These are phyloP conservation scores for Aspergillus nomiae DNA, from an alignment of 2,329 filamentous ascomycete genomes.

Conservation along the genomic window DNA sequence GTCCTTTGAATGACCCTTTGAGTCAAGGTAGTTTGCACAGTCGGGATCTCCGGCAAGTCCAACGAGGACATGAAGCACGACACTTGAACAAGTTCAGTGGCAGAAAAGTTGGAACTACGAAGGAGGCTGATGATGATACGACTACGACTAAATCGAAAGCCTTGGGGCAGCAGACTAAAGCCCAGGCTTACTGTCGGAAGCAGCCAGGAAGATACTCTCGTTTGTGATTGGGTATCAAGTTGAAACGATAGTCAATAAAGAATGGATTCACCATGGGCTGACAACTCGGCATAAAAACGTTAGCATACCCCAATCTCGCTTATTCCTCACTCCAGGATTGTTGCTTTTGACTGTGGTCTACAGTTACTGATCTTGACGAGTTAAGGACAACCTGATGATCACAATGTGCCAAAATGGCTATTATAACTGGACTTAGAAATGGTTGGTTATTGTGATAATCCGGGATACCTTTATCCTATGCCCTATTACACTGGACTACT, in stretches of 20 bases:
- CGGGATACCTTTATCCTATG: not conserved
- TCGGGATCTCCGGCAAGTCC: not conserved
- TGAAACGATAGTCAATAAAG: not conserved
- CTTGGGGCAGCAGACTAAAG: not conserved
- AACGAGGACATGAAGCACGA: not conserved
- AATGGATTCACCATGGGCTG: not conserved
- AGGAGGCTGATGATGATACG: not conserved
- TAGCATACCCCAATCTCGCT: not conserved
- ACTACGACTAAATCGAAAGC: not conserved
- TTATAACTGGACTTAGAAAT: not conserved
- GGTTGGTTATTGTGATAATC: not conserved
- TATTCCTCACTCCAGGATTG: not conserved
- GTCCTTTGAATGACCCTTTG: not conserved
- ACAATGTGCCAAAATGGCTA: not conserved
- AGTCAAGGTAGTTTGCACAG: not conserved
- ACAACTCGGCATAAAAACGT: not conserved
- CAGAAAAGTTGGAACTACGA: not conserved
- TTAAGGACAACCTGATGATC: not conserved
- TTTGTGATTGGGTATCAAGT: not conserved
- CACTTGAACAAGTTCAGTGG: not conserved
- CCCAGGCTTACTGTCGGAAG: slow-evolving; percentile 4
- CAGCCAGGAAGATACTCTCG: not conserved
- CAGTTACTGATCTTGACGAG: not conserved
- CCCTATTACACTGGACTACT: not conserved
- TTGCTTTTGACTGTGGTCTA: not conserved